Conservation (phyloP, 2,329 filamentous ascomycete species). For the Verticillium nonalfalfae region DNA sequence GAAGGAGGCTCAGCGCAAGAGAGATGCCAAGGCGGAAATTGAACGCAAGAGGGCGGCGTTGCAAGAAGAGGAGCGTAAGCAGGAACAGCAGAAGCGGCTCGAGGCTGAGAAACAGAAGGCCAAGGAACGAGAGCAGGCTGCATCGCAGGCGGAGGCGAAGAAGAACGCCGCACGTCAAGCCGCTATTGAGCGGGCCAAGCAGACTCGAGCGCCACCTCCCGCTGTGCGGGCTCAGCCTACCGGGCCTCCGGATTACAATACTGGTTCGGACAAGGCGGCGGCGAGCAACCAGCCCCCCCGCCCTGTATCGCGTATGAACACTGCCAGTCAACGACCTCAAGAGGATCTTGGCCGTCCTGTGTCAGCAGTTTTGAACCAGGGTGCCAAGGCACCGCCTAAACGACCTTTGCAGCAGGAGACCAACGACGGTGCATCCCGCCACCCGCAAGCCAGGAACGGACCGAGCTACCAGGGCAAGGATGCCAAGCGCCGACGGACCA, state of each 20-base stretch:
- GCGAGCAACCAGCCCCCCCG: conserved; percentile 26
- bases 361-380: conserved; percentile 52
- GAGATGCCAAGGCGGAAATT: conserved; percentile 73
- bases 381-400: conserved; percentile 69
- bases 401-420: conserved; percentile 62
- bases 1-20: conserved; percentile 69
- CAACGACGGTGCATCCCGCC: conserved; percentile 43
- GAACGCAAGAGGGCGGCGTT: conserved; percentile 67
- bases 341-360: conserved; percentile 57
- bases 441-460: conserved; percentile 41
- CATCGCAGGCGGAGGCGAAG: conserved; percentile 51
- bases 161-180: conserved; percentile 60
- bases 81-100: conserved; percentile 51
- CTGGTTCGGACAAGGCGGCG: conserved; percentile 8
- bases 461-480: conserved; percentile 65
- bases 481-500: conserved; percentile 72
- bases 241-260: conserved; percentile 38
- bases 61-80: conserved; percentile 58
- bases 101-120: conserved; percentile 58
- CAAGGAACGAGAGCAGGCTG: conserved; percentile 52
- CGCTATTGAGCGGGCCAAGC: conserved; percentile 58
- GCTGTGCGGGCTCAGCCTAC: conserved; percentile 49
- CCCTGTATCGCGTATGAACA: conserved; percentile 53
- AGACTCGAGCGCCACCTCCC: conserved; percentile 56
- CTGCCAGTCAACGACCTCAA: conserved; percentile 41